Evolutionary conservation across 345 rosid genomes (phyloP).

Genomic region (Erysimum cheiranthoides): DNA sequence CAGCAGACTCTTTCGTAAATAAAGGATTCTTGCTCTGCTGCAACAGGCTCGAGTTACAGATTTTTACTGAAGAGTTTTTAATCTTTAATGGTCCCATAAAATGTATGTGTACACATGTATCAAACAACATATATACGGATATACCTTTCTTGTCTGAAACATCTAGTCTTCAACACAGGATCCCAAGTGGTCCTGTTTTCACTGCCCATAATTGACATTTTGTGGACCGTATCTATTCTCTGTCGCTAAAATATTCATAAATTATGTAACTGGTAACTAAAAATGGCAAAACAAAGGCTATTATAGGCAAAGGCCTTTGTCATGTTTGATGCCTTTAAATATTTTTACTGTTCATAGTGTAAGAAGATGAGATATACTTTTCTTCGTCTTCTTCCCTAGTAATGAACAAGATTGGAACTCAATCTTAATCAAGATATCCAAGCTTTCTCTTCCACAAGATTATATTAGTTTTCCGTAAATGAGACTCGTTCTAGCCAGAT

Average conservation of each 20-base stretch:
- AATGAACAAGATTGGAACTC: background rate
- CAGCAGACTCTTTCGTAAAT: conserved; percentile 22
- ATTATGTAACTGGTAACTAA: background rate
- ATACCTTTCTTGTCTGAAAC: conserved; percentile 38
- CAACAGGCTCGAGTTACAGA: background rate
- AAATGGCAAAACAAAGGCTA: background rate
- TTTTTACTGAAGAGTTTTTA: background rate
- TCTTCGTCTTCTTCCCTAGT: conserved; percentile 11
- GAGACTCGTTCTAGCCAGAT: background rate
- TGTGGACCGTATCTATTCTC: background rate
- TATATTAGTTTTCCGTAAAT: background rate
- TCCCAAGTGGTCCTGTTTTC: background rate
- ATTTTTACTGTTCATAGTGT: conserved; percentile 4
- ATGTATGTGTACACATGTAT: conserved; percentile 12
- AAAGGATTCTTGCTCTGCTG: conserved; percentile 18
- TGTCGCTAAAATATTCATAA: background rate
- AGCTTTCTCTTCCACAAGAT: background rate
- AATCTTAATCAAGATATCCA: conserved; percentile 13
- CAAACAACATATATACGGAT: conserved; percentile 21
- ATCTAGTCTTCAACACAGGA: conserved; percentile 17
- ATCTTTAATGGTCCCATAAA: conserved; percentile 15
- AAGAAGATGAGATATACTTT: conserved; percentile 28
- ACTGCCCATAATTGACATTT: conserved; percentile 26
- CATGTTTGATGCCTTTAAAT: too few species aligned
- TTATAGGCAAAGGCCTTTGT: background rate